These are phyloP conservation scores for Trametes versicolor DNA, from an alignment of 1,284 basidiomycete species.

Conservation along the genomic window DNA sequence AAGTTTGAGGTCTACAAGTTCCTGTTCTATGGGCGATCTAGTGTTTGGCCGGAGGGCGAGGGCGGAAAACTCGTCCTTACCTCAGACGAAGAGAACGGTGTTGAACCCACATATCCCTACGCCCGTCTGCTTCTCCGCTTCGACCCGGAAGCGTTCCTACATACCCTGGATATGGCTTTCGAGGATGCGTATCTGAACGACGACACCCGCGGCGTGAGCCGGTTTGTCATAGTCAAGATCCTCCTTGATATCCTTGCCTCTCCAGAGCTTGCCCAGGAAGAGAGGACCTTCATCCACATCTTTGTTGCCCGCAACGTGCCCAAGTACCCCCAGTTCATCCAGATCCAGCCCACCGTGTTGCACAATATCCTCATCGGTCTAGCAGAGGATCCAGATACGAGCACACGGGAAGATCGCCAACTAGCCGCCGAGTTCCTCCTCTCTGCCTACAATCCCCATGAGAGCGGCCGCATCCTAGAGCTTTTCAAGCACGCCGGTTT, in stretches of 20 bases:
- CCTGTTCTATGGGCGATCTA: slow-evolving; percentile 85
- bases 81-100: slow-evolving; percentile 72
- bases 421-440: slow-evolving; percentile 96
- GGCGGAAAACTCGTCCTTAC: slow-evolving; percentile 80
- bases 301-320: slow-evolving; percentile 97
- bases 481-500: slow-evolving; percentile 90
- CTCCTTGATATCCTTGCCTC: slow-evolving; percentile 83
- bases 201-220: slow-evolving; percentile 69
- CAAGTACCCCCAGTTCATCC: slow-evolving; percentile 93
- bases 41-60: slow-evolving; percentile 79
- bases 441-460: slow-evolving; percentile 88
- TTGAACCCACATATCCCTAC: slow-evolving; percentile 90
- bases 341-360: slow-evolving; percentile 70
- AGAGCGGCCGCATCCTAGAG: slow-evolving; percentile 71
- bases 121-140: slow-evolving; percentile 86
- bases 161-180: slow-evolving; percentile 94
- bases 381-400: slow-evolving; percentile 74
- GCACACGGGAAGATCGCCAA: slow-evolving; percentile 92
- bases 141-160: slow-evolving; percentile 95
- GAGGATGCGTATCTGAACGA: slow-evolving; percentile 94
- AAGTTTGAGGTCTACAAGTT: slow-evolving; percentile 82
- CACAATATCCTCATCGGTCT: slow-evolving; percentile 85
- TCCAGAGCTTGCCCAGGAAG: slow-evolving; percentile 63
- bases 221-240: slow-evolving; percentile 87
- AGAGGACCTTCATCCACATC: slow-evolving; percentile 89